Evolutionary conservation across 2,329 filamentous ascomycete species (phyloP).

Genomic region (Zymoseptoria pseudotritici): DNA sequence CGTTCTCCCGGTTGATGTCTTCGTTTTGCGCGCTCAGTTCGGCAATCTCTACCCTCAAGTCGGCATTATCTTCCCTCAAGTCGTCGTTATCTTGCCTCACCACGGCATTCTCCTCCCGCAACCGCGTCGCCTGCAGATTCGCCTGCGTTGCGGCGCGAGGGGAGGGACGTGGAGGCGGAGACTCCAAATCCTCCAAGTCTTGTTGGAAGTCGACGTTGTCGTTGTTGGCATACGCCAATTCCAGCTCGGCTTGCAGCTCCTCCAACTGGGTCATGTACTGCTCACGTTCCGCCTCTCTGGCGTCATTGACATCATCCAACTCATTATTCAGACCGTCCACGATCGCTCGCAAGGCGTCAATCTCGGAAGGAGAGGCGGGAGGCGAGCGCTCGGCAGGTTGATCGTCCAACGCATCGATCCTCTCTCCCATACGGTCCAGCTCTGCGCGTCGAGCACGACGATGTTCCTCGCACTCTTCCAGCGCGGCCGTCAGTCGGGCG

Average conservation of each 20-base stretch:
- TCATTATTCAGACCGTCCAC: not conserved
- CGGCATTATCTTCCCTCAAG: no score
- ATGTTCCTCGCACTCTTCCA: not conserved
- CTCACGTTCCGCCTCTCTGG: not conserved
- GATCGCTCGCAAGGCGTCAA: not conserved
- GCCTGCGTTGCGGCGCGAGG: no score
- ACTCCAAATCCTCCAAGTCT: no score
- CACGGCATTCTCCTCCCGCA: not conserved
- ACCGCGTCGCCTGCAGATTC: not conserved
- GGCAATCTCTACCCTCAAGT: no score
- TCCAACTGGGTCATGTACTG: not conserved
- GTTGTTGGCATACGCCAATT: no score
- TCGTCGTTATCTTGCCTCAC: no score
- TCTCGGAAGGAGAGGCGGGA: not conserved
- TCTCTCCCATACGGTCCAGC: not conserved
- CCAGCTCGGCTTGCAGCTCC: not conserved
- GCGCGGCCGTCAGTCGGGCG: not conserved
- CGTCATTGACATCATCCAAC: not conserved
- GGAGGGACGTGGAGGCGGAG: no score
- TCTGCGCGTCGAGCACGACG: not conserved
- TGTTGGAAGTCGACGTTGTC: no score
- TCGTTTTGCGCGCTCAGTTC: no score
- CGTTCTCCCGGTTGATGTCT: no score
- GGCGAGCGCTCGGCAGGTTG: not conserved
- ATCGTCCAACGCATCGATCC: not conserved